phyloP scores from a whole-genome alignment of 2,329 filamentous ascomycete species.

The Arthrocladium fulminans region DNA sequence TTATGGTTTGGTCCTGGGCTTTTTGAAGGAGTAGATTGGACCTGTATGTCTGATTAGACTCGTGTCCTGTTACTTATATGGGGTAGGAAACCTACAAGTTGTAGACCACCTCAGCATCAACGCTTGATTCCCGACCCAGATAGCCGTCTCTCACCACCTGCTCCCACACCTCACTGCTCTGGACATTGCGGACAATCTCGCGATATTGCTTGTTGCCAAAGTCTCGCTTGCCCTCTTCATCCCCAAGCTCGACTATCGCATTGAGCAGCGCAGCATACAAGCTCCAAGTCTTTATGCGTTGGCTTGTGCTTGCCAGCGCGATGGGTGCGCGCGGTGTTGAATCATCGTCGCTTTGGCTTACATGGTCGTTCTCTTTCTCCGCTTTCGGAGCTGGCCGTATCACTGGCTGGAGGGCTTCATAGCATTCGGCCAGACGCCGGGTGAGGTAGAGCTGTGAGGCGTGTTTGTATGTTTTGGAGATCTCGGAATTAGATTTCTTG shows the following conservation, averaged over 20 bases:
- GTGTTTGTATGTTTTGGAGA: conserved; percentile 89
- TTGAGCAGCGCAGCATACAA: conserved; percentile 91
- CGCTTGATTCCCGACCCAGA: conserved; percentile 75
- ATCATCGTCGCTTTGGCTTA: conserved; percentile 30
- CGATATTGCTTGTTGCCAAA: conserved; percentile 86
- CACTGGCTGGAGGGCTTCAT: conserved; percentile 74
- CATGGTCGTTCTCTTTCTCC: conserved; percentile 31
- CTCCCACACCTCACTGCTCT: conserved; percentile 89
- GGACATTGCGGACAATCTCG: conserved; percentile 68
- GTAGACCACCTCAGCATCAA: conserved; percentile 83
- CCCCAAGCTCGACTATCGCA: conserved; percentile 76
- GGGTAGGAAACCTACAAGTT: conserved; percentile 37
- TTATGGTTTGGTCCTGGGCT: conserved; percentile 70
- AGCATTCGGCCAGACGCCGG: conserved; percentile 79
- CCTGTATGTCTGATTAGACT: conserved; percentile 39
- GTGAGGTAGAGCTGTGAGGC: conserved; percentile 91
- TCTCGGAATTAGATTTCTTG: conserved; percentile 45
- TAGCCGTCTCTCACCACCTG: conserved; percentile 83
- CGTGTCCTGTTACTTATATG: background rate
- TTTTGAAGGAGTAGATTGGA: conserved; percentile 87
- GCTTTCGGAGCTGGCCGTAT: conserved; percentile 47
- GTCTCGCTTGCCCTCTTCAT: conserved; percentile 78
- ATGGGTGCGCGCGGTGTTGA: conserved; percentile 58
- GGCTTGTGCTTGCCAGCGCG: conserved; percentile 68
- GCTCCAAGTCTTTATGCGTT: conserved; percentile 92